These are phyloP conservation scores for Pichia cactophila DNA, from an alignment of 1,139 yeast genomes.

Conservation along the genomic window DNA sequence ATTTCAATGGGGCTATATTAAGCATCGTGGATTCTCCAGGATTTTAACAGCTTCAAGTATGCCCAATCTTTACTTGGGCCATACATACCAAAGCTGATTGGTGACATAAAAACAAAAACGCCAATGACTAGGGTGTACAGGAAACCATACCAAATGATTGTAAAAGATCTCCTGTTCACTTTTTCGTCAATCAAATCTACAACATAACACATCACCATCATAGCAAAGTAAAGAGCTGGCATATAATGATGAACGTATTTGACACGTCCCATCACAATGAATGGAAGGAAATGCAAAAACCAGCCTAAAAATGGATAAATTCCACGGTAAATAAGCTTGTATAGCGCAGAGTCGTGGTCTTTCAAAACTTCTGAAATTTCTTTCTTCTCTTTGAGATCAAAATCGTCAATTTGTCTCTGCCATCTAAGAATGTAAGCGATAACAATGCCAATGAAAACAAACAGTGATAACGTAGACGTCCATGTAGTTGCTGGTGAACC, in stretches of 20 bases:
- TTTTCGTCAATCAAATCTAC: slow-evolving; percentile 54
- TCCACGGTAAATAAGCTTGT: slow-evolving; percentile 68
- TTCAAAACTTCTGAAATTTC: slow-evolving; percentile 6
- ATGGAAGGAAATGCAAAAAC: slow-evolving; percentile 89
- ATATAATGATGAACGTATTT: slow-evolving; percentile 95
- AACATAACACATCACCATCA: slow-evolving; percentile 70
- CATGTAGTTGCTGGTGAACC: slow-evolving; percentile 95
- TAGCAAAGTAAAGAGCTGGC: slow-evolving; percentile 94
- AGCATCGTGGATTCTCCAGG: slow-evolving; percentile 53
- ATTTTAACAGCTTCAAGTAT: slow-evolving; percentile 64
- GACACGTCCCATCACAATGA: slow-evolving; percentile 92
- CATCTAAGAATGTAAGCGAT: slow-evolving; percentile 66
- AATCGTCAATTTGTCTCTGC: slow-evolving; percentile 85
- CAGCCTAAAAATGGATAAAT: slow-evolving; percentile 87
- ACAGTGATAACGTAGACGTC: slow-evolving; percentile 71
- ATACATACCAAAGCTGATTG: slow-evolving; percentile 83
- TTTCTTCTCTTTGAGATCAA: slow-evolving; percentile 31
- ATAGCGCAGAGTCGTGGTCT: slow-evolving; percentile 30
- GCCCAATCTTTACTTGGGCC: slow-evolving; percentile 65
- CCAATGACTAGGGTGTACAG: slow-evolving; percentile 55
- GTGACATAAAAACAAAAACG: slow-evolving; percentile 65
- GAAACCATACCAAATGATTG: slow-evolving; percentile 34
- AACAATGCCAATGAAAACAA: slow-evolving; percentile 51
- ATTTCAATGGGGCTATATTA: not conserved
- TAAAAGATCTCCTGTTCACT: slow-evolving; percentile 30